Evolutionary conservation across 2,329 filamentous ascomycete genomes (phyloP), one percentile per base, ranked within the genome.

Genomic region (Nothomitra cinnamomea): DNA sequence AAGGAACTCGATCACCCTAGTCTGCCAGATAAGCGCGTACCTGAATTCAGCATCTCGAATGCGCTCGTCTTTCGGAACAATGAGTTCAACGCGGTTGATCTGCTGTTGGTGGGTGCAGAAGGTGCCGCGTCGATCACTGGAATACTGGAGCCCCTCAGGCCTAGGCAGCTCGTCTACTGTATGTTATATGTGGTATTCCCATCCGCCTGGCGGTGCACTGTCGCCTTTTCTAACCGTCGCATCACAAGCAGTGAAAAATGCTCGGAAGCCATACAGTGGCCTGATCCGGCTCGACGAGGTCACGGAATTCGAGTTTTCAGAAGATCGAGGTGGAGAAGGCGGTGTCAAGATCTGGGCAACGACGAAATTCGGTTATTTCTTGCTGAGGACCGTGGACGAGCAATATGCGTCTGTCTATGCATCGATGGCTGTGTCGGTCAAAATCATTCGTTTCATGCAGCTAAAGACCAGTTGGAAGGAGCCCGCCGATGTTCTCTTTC

Each of bases 331-430:
- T 13, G 32, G 13, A 35, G 73, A 76, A 51, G 72, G 72, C 0
- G 69, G 71, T 17, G 71, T 77, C 2, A 70, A 76, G n/a, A 69
- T 85, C 28, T 87, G 83, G 83, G 79, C 82, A 1, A 70, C 73
- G 28, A 80, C 80, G 38, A 64, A 70, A 53, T 75, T 79, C 12
- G 83, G 82, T 45, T 87, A 82, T 81, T 86, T 79, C 62, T 76
- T 82, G 61, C 73, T 87, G 42, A 69, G 69, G 32, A 82, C 84
- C 1, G 69, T 32, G 28, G 28, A 75, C n/a, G 61, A 69, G 8
- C 64, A 67, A 1, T 88, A 85, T 63, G 66, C 68, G 51, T 60
- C 66, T 4, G 77, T 78, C 25, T 81, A 76, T 64, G 66, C 73
- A 28, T 69, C 73, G 49, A 83, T 84, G 72, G 71, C 75, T 52